Evolutionary conservation across 169 alveolate genomes (phyloP).

Genomic region (Eimeria mitis): DNA sequence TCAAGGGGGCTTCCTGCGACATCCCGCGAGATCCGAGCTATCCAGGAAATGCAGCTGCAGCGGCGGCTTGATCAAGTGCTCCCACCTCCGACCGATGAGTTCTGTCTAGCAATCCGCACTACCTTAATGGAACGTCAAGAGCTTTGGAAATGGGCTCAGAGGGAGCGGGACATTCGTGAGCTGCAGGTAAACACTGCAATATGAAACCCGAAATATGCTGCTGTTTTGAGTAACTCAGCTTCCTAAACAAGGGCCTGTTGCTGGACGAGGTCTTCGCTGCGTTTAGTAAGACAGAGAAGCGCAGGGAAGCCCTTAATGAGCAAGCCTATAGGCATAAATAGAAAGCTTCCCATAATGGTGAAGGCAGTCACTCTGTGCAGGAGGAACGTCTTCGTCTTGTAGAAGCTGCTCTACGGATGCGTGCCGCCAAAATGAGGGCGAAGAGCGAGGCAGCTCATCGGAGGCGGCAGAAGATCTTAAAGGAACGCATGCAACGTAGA

Average conservation of each 20-base stretch:
- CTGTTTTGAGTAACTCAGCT: neutral
- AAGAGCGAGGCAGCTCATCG: slow-evolving; percentile 52
- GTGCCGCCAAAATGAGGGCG: slow-evolving; percentile 1
- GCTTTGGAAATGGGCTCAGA: slow-evolving; percentile 94
- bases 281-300: neutral
- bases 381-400: slow-evolving; percentile 41
- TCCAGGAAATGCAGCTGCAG: slow-evolving; percentile 93
- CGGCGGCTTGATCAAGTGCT: slow-evolving; percentile 92
- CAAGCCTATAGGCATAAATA: neutral
- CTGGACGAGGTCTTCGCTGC: neutral
- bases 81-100: slow-evolving; percentile 96
- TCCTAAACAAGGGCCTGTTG: neutral
- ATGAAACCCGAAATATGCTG: neutral
- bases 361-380: neutral
- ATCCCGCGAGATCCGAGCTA: slow-evolving; percentile 92
- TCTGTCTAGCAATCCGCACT: slow-evolving; percentile 91
- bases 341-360: neutral
- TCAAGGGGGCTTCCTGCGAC: slow-evolving; percentile 95
- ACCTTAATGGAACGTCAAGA: slow-evolving; percentile 94
- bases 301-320: neutral
- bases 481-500: slow-evolving; percentile 31
- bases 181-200: slow-evolving; percentile 85
- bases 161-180: slow-evolving; percentile 90
- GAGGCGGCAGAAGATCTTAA: neutral
- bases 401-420: slow-evolving; percentile 25